Conservation (phyloP, 1,284 basidiomycete species). For the Cystobasidium slooffiae region DNA sequence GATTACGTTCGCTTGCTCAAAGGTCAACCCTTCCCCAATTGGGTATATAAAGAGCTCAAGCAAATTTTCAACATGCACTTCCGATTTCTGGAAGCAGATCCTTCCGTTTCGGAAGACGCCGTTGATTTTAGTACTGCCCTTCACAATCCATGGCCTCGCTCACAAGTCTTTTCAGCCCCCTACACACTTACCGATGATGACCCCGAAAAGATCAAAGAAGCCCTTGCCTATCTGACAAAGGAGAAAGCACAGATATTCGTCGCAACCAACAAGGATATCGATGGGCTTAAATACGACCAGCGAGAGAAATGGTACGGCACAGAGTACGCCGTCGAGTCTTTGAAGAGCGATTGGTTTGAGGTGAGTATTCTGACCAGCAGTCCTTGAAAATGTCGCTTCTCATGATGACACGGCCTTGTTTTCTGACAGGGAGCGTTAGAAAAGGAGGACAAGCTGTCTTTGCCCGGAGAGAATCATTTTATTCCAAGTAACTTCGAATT, state of each 20-base stretch:
- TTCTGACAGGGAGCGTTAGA: not conserved
- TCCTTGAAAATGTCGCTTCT: not conserved
- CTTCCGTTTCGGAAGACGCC: constrained; percentile 72
- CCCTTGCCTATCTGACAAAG: constrained; percentile 67
- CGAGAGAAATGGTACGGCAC: constrained; percentile 84
- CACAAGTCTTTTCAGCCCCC: constrained; percentile 74
- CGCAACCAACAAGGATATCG: constrained; percentile 69
- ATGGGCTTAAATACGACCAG: constrained; percentile 65
- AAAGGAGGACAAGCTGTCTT: not conserved
- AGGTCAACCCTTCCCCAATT: constrained; percentile 67
- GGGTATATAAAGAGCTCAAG: constrained; percentile 77
- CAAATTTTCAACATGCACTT: constrained; percentile 76
- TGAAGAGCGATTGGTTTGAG: constrained; percentile 67
- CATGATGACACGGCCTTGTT: not conserved
- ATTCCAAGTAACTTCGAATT: constrained; percentile 10
- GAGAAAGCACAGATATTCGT: constrained; percentile 71
- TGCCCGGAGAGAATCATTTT: constrained; percentile 23
- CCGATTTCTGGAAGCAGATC: constrained; percentile 80
- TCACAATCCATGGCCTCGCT: constrained; percentile 76
- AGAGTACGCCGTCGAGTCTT: constrained; percentile 69
- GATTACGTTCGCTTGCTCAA: constrained; percentile 86
- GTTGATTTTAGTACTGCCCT: constrained; percentile 74
- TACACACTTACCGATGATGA: constrained; percentile 79
- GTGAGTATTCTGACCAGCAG: not conserved
- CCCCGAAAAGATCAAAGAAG: constrained; percentile 66